Evolutionary conservation across 176 grass and related monocot genomes (phyloP).

Genomic region (Ensete glaucum): DNA sequence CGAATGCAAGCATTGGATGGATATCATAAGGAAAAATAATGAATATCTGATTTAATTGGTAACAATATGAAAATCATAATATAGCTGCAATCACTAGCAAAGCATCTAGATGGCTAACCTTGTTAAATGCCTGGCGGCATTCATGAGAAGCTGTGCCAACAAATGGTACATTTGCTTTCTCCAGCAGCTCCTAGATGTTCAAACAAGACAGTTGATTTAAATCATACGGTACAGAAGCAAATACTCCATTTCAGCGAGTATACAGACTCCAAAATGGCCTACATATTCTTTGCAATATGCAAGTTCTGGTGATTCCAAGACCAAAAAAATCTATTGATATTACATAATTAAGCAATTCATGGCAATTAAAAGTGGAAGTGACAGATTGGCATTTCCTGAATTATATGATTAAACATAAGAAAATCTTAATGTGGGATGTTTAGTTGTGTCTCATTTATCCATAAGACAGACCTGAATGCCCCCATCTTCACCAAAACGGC

Average conservation of each 20-base stretch:
- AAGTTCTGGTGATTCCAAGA: not conserved
- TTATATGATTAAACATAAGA: not conserved
- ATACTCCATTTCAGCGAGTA: not conserved
- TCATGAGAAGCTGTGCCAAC: slow-evolving; percentile 53
- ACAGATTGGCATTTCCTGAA: no score
- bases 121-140: slow-evolving; percentile 67
- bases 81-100: not conserved
- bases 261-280: not conserved
- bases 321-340: not conserved
- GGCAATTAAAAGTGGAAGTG: not conserved
- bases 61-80: not conserved
- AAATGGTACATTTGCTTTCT: slow-evolving; percentile 82
- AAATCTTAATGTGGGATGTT: not conserved
- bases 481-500: slow-evolving; percentile 93
- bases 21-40: no score
- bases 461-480: slow-evolving; percentile 63
- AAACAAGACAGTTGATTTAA: not conserved
- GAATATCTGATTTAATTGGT: not conserved
- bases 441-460: not conserved
- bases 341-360: not conserved
- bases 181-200: slow-evolving; percentile 56
- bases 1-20: no score
- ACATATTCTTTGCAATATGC: not conserved
- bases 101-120: slow-evolving; percentile 31
- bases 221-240: not conserved